A percentile compares a stretch with the other conserved stretches of the same genome.
Evolutionary conservation across 2,329 filamentous ascomycete species (phyloP).

Genomic region (Teratosphaeria zuluensis): DNA sequence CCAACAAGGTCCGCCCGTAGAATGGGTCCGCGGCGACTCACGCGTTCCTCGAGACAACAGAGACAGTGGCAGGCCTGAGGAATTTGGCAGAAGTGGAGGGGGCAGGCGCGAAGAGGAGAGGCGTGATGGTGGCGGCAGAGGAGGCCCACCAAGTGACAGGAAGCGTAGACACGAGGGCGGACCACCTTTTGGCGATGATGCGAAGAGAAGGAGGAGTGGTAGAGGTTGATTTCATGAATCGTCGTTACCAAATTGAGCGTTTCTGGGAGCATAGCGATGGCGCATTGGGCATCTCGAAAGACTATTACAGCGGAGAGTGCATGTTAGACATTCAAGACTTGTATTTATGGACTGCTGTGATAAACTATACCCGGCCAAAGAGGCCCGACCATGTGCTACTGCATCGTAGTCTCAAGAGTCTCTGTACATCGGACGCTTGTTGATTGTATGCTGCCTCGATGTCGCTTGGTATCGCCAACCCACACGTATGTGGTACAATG

Average conservation of each 20-base stretch:
- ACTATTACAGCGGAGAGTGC: background rate
- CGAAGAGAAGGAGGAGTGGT: background rate
- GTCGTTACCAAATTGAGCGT: background rate
- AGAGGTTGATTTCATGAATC: background rate
- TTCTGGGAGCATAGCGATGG: background rate
- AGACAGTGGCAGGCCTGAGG: conserved; percentile 11
- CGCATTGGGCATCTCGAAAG: background rate
- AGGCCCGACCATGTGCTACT: background rate
- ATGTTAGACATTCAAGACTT: background rate
- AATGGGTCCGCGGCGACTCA: background rate
- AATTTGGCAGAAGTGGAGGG: conserved; percentile 14
- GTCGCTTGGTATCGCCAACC: too few species aligned
- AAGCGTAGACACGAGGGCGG: conserved; percentile 21
- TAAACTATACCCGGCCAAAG: background rate
- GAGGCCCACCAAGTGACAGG: conserved; percentile 10
- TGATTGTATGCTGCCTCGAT: too few species aligned
- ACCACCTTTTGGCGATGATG: background rate
- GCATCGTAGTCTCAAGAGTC: too few species aligned
- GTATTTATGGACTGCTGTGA: background rate
- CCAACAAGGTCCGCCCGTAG: background rate
- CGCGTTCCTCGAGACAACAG: background rate
- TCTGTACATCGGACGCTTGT: too few species aligned
- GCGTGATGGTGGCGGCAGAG: conserved; percentile 7
- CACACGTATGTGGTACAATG: too few species aligned
- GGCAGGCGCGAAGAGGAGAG: conserved; percentile 13